phyloP scores from a whole-genome alignment of 768 basidiomycete species.

The Kwoniella sp. region DNA sequence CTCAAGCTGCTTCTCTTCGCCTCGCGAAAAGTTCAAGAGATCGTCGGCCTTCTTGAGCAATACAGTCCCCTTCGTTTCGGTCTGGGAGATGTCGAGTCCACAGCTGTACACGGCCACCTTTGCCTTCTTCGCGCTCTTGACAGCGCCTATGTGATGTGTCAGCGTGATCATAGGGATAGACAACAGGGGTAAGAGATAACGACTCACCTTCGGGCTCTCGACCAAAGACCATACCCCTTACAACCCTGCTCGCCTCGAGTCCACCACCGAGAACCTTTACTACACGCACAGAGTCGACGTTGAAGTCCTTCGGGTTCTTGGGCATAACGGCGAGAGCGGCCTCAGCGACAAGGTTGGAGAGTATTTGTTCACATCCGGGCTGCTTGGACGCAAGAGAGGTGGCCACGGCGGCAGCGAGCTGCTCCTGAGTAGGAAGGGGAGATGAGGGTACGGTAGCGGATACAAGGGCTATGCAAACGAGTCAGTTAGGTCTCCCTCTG shows the following conservation, averaged over 20 bases:
- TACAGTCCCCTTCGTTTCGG: constrained; percentile 98
- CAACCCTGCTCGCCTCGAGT: constrained; percentile 75
- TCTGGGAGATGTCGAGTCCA: constrained; percentile 87
- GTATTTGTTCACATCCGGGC: constrained; percentile 82
- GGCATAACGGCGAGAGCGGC: constrained; percentile 87
- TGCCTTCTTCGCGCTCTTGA: constrained; percentile 76
- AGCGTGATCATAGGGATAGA: background rate
- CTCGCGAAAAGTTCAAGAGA: constrained; percentile 92
- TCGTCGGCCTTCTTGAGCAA: constrained; percentile 91
- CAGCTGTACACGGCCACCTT: constrained; percentile 96
- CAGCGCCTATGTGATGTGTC: constrained; percentile 55
- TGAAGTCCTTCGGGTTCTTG: constrained; percentile 76
- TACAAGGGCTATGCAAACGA: constrained; percentile 24
- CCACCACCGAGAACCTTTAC: constrained; percentile 98
- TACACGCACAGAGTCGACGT: constrained; percentile 95
- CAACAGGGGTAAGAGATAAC: background rate
- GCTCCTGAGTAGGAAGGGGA: constrained; percentile 69
- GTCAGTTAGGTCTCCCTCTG: too few relatives aligned
- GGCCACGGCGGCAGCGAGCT: constrained; percentile 67
- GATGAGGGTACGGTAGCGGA: constrained; percentile 18
- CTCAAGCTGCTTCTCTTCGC: constrained; percentile 95
- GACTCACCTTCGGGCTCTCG: constrained; percentile 82
- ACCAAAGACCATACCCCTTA: constrained; percentile 97
- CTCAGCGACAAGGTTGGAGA: constrained; percentile 81
- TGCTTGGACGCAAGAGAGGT: constrained; percentile 96